Percentiles rank a stretch among this genome's conserved stretches.
phyloP scores from a whole-genome alignment of 139 green algal genomes.

The Tetraselmis chui region DNA sequence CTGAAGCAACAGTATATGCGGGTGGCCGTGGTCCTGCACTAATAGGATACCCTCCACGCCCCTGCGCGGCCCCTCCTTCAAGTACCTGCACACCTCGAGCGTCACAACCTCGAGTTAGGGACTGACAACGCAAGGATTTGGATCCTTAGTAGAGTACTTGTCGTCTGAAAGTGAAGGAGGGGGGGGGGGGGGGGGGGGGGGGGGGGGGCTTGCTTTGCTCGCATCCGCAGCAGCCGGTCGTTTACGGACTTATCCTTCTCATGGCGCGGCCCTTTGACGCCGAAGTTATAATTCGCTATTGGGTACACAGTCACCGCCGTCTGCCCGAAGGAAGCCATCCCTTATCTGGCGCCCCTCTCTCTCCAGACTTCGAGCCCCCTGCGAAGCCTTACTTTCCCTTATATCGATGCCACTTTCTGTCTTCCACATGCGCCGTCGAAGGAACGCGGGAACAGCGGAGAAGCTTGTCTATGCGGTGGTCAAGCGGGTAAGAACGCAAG shows the following conservation, averaged over 20 bases:
- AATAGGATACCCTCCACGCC: slow-evolving; percentile 84
- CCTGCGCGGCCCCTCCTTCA: slow-evolving; percentile 66
- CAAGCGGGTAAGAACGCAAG: too few species aligned
- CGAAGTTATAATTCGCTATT: slow-evolving; percentile 84
- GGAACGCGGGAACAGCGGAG: too few species aligned
- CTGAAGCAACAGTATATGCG: slow-evolving; percentile 89
- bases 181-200: too few species aligned
- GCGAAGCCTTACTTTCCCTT: too few species aligned
- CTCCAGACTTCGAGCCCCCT: too few species aligned
- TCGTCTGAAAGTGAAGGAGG: too few species aligned
- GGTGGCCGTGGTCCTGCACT: slow-evolving; percentile 86
- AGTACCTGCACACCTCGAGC: slow-evolving; percentile 71
- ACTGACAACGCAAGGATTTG: too few species aligned
- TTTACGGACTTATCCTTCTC: slow-evolving; percentile 70
- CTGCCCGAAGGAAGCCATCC: slow-evolving; percentile 23
- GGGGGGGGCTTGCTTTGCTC: slow-evolving; percentile 56
- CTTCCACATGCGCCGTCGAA: too few species aligned
- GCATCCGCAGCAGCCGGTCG: slow-evolving; percentile 56
- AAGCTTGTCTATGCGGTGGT: too few species aligned
- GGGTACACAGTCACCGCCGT: slow-evolving; percentile 69
- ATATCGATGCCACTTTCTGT: too few species aligned
- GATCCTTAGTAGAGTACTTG: not conserved
- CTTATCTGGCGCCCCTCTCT: not conserved
- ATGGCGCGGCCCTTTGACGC: slow-evolving; percentile 62
- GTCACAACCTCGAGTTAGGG: too few species aligned